Percentiles rank a stretch among this genome's conserved stretches.
phyloP scores from a whole-genome alignment of 2,329 filamentous ascomycete genomes.

The Shiraia sp. region DNA sequence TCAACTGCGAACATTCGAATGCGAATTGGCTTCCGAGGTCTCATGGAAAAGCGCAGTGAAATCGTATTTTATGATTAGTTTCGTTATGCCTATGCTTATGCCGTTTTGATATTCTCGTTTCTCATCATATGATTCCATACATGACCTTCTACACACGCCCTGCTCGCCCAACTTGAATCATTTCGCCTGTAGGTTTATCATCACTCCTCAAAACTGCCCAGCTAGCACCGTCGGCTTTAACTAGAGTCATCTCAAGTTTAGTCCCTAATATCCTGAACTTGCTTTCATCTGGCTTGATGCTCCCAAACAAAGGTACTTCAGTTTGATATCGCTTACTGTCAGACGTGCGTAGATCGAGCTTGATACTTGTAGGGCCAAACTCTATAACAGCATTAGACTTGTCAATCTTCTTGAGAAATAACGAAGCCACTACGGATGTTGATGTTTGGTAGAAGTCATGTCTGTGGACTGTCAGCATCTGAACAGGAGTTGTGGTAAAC shows the following conservation, averaged over 20 bases:
- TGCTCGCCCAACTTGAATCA: conserved; percentile 85
- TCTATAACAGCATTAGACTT: conserved; percentile 74
- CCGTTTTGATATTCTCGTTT: conserved; percentile 3
- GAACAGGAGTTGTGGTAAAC: background rate
- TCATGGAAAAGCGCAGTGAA: background rate
- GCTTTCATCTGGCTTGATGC: conserved; percentile 75
- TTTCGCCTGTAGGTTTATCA: conserved; percentile 73
- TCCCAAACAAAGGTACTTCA: conserved; percentile 73
- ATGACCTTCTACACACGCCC: conserved; percentile 44
- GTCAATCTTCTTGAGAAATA: conserved; percentile 97
- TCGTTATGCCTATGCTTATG: conserved; percentile 3
- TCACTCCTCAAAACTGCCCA: conserved; percentile 87
- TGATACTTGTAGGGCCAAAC: conserved; percentile 66
- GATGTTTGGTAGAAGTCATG: conserved; percentile 96
- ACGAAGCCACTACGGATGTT: conserved; percentile 80
- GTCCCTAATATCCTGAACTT: conserved; percentile 82
- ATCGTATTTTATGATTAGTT: background rate
- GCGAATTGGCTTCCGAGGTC: too few species aligned
- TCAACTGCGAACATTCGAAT: background rate
- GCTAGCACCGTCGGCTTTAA: conserved; percentile 72
- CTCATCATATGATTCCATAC: conserved; percentile 4
- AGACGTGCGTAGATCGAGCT: conserved; percentile 81
- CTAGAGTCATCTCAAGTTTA: conserved; percentile 81
- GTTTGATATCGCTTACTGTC: conserved; percentile 83
- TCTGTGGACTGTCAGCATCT: conserved; percentile 46